These are phyloP conservation scores for Aeminium ludgeri DNA, from an alignment of 495 filamentous ascomycete genomes.

Conservation along the genomic window DNA sequence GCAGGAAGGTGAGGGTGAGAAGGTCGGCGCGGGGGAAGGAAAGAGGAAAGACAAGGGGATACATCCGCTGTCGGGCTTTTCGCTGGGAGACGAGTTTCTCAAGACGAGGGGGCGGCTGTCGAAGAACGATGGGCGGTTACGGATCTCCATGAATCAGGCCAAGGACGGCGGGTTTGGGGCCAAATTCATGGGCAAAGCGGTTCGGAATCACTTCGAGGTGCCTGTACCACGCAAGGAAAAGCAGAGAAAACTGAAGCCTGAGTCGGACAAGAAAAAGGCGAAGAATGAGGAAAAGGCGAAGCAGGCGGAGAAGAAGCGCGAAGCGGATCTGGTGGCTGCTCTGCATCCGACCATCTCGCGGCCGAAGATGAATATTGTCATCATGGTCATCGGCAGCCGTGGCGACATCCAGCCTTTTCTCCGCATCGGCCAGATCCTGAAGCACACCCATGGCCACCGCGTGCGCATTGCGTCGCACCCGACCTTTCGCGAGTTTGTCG, in stretches of 20 bases:
- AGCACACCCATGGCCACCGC: conserved; percentile 49
- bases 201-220: conserved; percentile 26
- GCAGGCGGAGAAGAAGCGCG: not conserved
- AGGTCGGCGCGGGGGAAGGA: not conserved
- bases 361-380: conserved; percentile 52
- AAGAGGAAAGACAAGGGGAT: not conserved
- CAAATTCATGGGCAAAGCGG: conserved; percentile 46
- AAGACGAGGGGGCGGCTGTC: conserved; percentile 47
- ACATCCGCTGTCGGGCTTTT: conserved; percentile 26
- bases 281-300: not conserved
- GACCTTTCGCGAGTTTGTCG: conserved; percentile 49
- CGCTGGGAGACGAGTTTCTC: conserved; percentile 46
- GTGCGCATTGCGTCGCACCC: conserved; percentile 55
- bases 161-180: conserved; percentile 48
- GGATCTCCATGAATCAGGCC: conserved; percentile 52
- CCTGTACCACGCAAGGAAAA: not conserved
- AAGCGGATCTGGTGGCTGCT: conserved; percentile 1
- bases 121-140: conserved; percentile 50
- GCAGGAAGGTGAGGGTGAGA: not conserved
- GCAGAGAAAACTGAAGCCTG: not conserved
- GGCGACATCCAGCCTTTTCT: conserved; percentile 69
- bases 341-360: conserved; percentile 3
- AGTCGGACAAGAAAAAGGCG: conserved; percentile 3
- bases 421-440: conserved; percentile 49
- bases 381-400: conserved; percentile 62